Conservation (phyloP, 805 yeast species). For the Candida endomychidarum region DNA sequence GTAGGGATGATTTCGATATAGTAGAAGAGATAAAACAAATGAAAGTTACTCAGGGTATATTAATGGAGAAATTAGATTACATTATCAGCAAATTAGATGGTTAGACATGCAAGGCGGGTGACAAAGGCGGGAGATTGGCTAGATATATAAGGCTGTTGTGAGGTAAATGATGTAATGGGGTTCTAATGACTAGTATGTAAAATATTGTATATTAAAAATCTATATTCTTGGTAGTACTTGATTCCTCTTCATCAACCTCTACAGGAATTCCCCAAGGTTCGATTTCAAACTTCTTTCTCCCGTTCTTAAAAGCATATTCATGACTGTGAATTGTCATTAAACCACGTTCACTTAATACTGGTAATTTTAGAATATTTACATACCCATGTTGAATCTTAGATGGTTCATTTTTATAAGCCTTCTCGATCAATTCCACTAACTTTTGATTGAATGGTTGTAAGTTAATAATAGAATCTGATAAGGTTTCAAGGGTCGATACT, state of each 20-base stretch:
- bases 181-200: no score
- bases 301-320: conserved; percentile 85
- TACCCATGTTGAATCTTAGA: conserved; percentile 82
- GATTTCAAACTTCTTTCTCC: conserved; percentile 78
- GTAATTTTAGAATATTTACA: conserved; percentile 71
- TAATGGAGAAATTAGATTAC: conserved; percentile 13
- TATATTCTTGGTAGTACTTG: conserved; percentile 16
- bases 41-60: conserved; percentile 1
- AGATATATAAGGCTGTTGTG: no score
- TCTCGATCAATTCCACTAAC: conserved; percentile 63
- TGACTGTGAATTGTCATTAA: conserved; percentile 70
- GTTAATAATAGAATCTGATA: conserved; percentile 68
- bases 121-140: no score
- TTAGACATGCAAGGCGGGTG: no score
- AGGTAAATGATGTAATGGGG: no score
- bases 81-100: conserved; percentile 6
- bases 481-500: conserved; percentile 51
- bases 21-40: conserved; percentile 7
- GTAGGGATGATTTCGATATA: background rate
- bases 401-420: conserved; percentile 69
- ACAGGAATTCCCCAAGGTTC: conserved; percentile 98
- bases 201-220: conserved; percentile 23
- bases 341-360: conserved; percentile 73
- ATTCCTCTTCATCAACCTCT: conserved; percentile 64
- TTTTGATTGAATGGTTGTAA: conserved; percentile 82